Base-by-base conservation (phyloP, 1,139 yeast species). In the Debaryomyces udenii region DNA sequence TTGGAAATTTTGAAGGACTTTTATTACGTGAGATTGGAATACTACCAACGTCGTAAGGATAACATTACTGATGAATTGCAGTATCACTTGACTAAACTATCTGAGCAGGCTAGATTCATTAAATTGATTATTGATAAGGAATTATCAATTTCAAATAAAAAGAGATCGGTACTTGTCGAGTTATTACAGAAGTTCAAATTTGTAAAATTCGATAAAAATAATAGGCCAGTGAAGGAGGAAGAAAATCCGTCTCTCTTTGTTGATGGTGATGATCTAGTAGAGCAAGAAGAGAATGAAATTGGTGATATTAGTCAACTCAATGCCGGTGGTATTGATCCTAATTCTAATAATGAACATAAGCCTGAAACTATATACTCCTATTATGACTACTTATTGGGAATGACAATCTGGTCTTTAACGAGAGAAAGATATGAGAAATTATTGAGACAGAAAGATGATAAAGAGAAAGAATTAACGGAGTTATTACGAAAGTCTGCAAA, bases 341-440 rank as follows among this genome's bases (percentile, higher is more conserved):
- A 57, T 11, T 60, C 52, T 20, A 61, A 58, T 36, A 31, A 18
- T 17, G 69, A 65, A 20, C 62, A 62, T 40, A 64, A 62, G 34
- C 78, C 78, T 2, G 74, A 68, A 39, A 69, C 68, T 3, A 55
- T 74, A 10, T 73, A 75, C 55, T 73, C 86, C 44, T 72, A 87
- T 45, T 80, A 78, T 61, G 95, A 87, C 55, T 87, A 87, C 51
- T 70, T 87, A 48, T 69, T 87, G 42, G 91, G 93, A 41, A 87
- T 94, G 96, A 80, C 91, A 28, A 83, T 94, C 52, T 90, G 97
- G 95, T 84, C 96, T 23, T 79, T 93, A 57, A 91, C 99, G 1
- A 76, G 76, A 46, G 99, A 94, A 66, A 77, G 95, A 52, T 93
- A 90, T 57, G 93, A 89, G 54, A 83, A 79, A 53, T 70, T 93